Conservation (phyloP, 2,329 filamentous ascomycete species). For the Aureobasidium sp. region DNA sequence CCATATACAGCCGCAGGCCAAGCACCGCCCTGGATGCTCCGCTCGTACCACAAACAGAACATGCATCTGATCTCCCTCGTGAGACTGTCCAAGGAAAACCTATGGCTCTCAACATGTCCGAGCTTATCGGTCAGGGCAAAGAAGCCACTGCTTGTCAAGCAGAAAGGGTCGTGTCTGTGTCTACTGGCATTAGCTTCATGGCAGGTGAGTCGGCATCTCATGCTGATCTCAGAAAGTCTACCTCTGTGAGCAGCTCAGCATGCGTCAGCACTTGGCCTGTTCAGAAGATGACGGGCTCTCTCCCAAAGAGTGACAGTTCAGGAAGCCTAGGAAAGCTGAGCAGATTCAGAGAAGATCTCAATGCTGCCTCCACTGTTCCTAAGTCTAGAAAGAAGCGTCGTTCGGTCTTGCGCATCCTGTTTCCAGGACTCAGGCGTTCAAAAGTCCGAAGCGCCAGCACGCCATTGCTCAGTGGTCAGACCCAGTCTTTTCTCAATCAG, state of each 20-base stretch:
- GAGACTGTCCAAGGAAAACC: neutral
- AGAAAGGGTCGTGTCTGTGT: neutral
- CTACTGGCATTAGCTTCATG: slow-evolving; percentile 1
- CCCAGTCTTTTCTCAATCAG: neutral
- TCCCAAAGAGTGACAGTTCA: slow-evolving; percentile 25
- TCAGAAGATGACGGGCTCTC: neutral
- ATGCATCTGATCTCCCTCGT: neutral
- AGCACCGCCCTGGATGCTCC: neutral
- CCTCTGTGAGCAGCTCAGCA: neutral
- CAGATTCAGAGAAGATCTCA: slow-evolving; percentile 17
- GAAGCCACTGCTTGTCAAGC: neutral
- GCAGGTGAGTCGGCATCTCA: neutral
- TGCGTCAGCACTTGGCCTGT: neutral
- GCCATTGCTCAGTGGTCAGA: slow-evolving; percentile 18
- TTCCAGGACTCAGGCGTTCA: slow-evolving; percentile 21
- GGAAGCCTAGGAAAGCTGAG: slow-evolving; percentile 17
- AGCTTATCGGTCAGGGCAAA: neutral
- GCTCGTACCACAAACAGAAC: neutral
- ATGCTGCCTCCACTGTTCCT: slow-evolving; percentile 19
- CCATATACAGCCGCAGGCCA: slow-evolving; percentile 33
- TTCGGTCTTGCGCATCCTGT: slow-evolving; percentile 26
- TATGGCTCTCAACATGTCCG: no score
- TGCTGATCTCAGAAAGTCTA: neutral
- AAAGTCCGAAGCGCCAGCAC: slow-evolving; percentile 24
- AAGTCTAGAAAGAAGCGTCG: slow-evolving; percentile 24